Conservation (phyloP, 2,329 filamentous ascomycete species). For the Balansia obtecta region DNA sequence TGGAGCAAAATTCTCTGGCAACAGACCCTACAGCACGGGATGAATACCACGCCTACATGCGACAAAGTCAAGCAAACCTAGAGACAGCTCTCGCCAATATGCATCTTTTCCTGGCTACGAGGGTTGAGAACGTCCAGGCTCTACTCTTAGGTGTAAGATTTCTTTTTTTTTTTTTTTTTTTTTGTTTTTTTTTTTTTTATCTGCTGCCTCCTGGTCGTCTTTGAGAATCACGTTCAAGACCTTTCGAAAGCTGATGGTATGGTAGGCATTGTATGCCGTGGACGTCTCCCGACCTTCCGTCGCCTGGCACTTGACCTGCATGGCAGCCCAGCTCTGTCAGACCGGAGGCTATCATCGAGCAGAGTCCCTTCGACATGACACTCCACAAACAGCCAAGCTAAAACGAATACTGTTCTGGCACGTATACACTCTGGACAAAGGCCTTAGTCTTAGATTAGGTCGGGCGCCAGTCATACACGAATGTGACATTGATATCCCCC, state of each 20-base stretch:
- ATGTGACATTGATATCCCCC: constrained; percentile 43
- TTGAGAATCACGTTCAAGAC: neutral
- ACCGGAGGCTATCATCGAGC: constrained; percentile 48
- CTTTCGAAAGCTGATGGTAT: neutral
- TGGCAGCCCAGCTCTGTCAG: constrained; percentile 47
- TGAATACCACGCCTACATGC: constrained; percentile 25
- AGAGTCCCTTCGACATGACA: constrained; percentile 20
- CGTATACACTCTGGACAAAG: constrained; percentile 45
- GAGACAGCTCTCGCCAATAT: constrained; percentile 39
- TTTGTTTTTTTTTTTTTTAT: neutral
- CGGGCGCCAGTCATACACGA: constrained; percentile 45
- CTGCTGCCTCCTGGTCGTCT: no score
- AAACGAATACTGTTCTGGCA: constrained; percentile 36
- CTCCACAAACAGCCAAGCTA: constrained; percentile 19
- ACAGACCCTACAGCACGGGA: constrained; percentile 19
- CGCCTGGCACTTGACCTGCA: constrained; percentile 49
- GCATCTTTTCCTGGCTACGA: constrained; percentile 43
- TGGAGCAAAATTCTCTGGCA: constrained; percentile 29
- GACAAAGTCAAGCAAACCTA: constrained; percentile 33
- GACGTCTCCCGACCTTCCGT: constrained; percentile 50
- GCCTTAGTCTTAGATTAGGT: constrained; percentile 45
- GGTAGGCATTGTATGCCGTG: constrained; percentile 46
- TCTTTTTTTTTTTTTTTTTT: neutral
- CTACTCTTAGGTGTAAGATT: constrained; percentile 42
- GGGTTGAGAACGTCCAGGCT: constrained; percentile 42